Conservation (phyloP, 1,284 basidiomycete species). For the Rhodotorula sp. region DNA sequence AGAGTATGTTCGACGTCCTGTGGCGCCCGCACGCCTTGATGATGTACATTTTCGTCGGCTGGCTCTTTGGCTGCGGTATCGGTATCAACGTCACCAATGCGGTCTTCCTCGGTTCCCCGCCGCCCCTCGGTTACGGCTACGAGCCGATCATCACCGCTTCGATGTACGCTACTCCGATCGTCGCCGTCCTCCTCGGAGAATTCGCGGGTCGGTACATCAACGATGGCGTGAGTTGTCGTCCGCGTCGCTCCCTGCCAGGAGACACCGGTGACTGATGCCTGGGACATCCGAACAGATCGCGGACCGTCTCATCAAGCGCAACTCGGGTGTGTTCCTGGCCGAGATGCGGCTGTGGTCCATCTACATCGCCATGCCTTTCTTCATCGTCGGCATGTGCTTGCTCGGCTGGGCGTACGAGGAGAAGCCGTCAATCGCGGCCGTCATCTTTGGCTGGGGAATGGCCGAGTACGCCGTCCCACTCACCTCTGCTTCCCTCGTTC, state of each 20-base stretch:
- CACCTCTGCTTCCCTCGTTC: not conserved
- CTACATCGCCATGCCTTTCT: slow-evolving; percentile 42
- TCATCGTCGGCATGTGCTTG: slow-evolving; percentile 61
- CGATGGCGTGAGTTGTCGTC: slow-evolving; percentile 53
- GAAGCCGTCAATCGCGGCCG: slow-evolving; percentile 54
- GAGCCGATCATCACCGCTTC: slow-evolving; percentile 18
- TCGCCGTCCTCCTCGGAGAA: slow-evolving; percentile 67
- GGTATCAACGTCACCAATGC: slow-evolving; percentile 73
- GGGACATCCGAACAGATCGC: slow-evolving; percentile 52
- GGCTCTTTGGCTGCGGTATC: slow-evolving; percentile 40
- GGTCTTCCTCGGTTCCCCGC: slow-evolving; percentile 60
- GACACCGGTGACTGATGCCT: not conserved
- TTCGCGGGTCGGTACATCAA: slow-evolving; percentile 64
- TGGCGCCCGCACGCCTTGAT: slow-evolving; percentile 48
- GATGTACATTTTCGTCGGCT: slow-evolving; percentile 53
- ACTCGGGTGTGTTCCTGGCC: slow-evolving; percentile 68
- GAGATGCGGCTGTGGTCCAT: slow-evolving; percentile 68
- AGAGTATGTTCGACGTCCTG: slow-evolving; percentile 46
- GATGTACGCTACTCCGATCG: slow-evolving; percentile 46
- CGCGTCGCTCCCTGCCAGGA: no score
- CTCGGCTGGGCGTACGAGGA: slow-evolving; percentile 61
- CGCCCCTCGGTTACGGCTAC: slow-evolving; percentile 58
- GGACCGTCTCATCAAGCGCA: slow-evolving; percentile 58
- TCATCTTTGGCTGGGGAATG: slow-evolving; percentile 46
- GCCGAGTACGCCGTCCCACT: slow-evolving; percentile 27